phyloP scores from a whole-genome alignment of 129 eudicot genomes.

The Tanacetum coccineum region DNA sequence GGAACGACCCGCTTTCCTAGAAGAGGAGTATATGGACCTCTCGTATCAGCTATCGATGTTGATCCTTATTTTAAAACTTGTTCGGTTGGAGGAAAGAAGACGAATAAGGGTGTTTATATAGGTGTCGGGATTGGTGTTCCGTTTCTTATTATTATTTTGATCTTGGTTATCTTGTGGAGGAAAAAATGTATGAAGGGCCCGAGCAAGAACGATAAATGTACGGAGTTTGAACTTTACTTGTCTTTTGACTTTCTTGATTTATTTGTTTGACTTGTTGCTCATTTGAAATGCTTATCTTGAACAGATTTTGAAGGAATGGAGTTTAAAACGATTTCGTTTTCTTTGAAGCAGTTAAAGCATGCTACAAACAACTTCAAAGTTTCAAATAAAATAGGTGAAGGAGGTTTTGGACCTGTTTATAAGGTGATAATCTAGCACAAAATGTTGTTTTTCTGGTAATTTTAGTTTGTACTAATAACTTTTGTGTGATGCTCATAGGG shows the following conservation, averaged over 20 bases:
- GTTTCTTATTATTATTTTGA: conserved; percentile 19
- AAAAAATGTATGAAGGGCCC: conserved; percentile 32
- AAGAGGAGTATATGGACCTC: conserved; percentile 89
- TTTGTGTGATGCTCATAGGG: conserved; percentile 49
- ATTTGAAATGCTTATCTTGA: conserved; percentile 8
- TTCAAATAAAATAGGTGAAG: conserved; percentile 73
- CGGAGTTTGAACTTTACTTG: neutral
- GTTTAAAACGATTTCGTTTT: conserved; percentile 59
- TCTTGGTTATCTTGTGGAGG: conserved; percentile 52
- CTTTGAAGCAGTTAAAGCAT: conserved; percentile 56
- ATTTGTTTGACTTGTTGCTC: neutral
- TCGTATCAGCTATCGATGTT: conserved; percentile 82
- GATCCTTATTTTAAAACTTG: conserved; percentile 55
- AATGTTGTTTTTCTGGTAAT: neutral
- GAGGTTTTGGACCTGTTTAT: conserved; percentile 86
- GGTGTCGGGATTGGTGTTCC: conserved; percentile 43
- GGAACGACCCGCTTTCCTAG: conserved; percentile 82
- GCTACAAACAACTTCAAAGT: conserved; percentile 71
- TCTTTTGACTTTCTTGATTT: conserved; percentile 24
- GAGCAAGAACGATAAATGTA: conserved; percentile 40
- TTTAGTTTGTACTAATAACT: conserved; percentile 12
- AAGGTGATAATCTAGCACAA: conserved; percentile 40
- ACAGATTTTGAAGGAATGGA: conserved; percentile 68
- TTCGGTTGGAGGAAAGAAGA: conserved; percentile 34
- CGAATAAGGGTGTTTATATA: conserved; percentile 34